phyloP scores from a whole-genome alignment of 345 rosid genomes.

The Lepidium sativum region DNA sequence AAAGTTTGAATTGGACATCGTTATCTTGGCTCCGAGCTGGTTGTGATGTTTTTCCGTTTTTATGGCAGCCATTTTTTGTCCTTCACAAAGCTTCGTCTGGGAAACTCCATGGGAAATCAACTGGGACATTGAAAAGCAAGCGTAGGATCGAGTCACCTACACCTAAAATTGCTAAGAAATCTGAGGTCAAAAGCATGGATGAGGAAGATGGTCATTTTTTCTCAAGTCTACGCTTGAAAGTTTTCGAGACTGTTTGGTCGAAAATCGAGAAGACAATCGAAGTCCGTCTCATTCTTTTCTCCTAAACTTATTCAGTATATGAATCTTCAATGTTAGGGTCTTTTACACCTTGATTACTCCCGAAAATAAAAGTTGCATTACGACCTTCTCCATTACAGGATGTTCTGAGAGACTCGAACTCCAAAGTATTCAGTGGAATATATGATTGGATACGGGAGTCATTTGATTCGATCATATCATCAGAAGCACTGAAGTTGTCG shows the following conservation, averaged over 20 bases:
- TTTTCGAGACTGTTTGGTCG: constrained; percentile 65
- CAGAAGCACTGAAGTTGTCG: constrained; percentile 25
- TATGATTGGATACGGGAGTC: constrained; percentile 64
- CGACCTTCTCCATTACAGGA: constrained; percentile 38
- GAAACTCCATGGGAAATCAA: constrained; percentile 32
- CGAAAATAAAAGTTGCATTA: neutral
- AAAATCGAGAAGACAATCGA: constrained; percentile 44
- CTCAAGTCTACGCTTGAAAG: constrained; percentile 36
- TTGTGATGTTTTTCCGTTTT: neutral
- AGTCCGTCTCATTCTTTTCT: constrained; percentile 28
- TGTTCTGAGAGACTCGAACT: constrained; percentile 51
- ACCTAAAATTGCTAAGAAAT: constrained; percentile 21
- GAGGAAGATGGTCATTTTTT: constrained; percentile 18
- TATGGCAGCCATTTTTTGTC: constrained; percentile 53
- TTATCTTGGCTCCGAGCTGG: neutral
- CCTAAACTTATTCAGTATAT: neutral
- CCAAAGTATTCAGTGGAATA: constrained; percentile 46
- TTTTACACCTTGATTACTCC: neutral
- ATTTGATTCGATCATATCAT: constrained; percentile 40
- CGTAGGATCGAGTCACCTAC: constrained; percentile 48
- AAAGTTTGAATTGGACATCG: neutral
- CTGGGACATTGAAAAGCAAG: constrained; percentile 32
- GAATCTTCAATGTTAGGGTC: neutral
- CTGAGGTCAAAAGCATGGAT: constrained; percentile 21
- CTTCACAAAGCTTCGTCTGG: constrained; percentile 45